Evolutionary conservation across 805 yeast genomes (phyloP).

Genomic region (Nakazawaea wickerhamii): DNA sequence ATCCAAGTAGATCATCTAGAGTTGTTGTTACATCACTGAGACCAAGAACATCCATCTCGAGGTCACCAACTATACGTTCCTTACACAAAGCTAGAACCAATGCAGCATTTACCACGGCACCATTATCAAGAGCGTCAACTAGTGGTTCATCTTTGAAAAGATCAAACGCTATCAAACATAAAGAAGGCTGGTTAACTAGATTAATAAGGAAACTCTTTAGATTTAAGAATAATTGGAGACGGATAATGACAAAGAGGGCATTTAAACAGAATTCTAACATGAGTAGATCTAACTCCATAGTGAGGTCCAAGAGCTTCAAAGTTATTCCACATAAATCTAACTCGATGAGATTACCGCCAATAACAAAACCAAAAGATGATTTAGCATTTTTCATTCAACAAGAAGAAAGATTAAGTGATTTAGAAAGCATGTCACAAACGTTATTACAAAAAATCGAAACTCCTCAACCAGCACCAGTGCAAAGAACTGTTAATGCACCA

Average conservation of each 20-base stretch:
- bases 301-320: background rate
- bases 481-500: too few species aligned
- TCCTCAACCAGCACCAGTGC: too few species aligned
- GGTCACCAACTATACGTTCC: conserved; percentile 5
- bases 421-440: conserved; percentile 2
- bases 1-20: too few species aligned
- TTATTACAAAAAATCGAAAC: background rate
- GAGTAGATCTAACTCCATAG: background rate
- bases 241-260: conserved; percentile 1
- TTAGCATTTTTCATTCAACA: background rate
- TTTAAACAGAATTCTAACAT: background rate
- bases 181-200: conserved; percentile 10
- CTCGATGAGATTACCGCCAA: too few species aligned
- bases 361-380: background rate
- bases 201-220: conserved; percentile 1
- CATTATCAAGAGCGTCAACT: background rate
- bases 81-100: conserved; percentile 1
- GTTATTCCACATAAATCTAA: background rate
- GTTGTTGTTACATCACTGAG: too few species aligned
- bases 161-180: conserved; percentile 12
- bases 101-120: background rate
- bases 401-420: conserved; percentile 3
- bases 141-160: conserved; percentile 8
- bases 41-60: background rate
- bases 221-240: conserved; percentile 9